Conservation (phyloP, 768 basidiomycete genomes). For the Hygrocybe coccinea region DNA sequence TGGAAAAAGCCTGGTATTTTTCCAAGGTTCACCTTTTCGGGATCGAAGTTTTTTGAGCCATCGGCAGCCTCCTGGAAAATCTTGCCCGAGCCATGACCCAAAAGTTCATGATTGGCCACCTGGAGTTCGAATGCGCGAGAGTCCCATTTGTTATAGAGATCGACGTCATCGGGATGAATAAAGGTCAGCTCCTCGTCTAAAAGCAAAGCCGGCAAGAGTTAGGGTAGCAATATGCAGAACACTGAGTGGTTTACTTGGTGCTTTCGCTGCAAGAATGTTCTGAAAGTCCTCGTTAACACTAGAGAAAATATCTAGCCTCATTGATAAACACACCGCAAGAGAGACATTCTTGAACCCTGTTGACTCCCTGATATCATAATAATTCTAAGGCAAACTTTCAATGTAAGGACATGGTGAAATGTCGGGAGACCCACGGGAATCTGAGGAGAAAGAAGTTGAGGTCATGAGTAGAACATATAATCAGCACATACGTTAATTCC, state of each 20-base stretch:
- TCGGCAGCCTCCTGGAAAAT: constrained; percentile 71
- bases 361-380: constrained; percentile 77
- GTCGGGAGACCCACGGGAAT: constrained; percentile 49
- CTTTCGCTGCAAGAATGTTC: constrained; percentile 86
- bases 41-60: constrained; percentile 80
- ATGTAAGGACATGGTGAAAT: not conserved
- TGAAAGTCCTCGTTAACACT: constrained; percentile 20
- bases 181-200: constrained; percentile 77
- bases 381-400: constrained; percentile 45
- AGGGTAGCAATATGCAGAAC: not conserved
- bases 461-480: not conserved
- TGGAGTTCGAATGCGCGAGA: constrained; percentile 77
- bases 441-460: constrained; percentile 27
- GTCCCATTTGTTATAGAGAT: constrained; percentile 74
- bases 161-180: constrained; percentile 72
- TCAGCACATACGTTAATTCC: constrained; percentile 67
- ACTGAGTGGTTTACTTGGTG: constrained; percentile 54
- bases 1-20: not conserved
- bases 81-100: constrained; percentile 84
- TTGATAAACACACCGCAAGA: constrained; percentile 49
- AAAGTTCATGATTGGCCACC: constrained; percentile 85
- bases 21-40: constrained; percentile 43
- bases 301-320: not conserved
- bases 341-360: constrained; percentile 89
- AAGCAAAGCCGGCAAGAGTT: not conserved